Percentiles rank a stretch among this genome's conserved stretches.
phyloP scores from a whole-genome alignment of 2,329 filamentous ascomycete species.

The Epichloe glyceriae region DNA sequence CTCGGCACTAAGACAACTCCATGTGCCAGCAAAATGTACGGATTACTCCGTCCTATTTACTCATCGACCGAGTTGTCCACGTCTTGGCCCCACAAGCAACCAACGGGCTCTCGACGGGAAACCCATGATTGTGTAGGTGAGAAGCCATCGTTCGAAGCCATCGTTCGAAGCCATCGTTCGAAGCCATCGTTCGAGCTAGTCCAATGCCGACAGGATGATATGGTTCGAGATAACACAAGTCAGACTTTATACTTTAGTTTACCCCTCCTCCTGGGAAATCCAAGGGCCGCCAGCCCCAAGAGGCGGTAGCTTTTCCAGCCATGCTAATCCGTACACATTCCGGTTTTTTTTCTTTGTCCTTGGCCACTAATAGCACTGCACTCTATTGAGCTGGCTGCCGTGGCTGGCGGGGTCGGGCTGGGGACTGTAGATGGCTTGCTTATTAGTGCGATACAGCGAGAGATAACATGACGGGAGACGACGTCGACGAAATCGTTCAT shows the following conservation, averaged over 20 bases:
- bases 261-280: background rate
- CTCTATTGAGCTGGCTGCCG: no score
- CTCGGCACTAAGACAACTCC: no score
- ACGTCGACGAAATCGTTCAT: background rate
- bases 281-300: background rate
- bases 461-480: background rate
- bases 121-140: background rate
- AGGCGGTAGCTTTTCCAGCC: background rate
- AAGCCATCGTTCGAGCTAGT: background rate
- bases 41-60: no score
- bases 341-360: background rate
- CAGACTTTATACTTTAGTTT: background rate
- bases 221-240: background rate
- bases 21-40: no score
- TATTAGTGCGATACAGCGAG: background rate
- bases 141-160: background rate
- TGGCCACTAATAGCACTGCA: no score
- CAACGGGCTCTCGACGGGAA: background rate
- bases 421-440: background rate
- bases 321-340: no score
- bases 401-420: background rate
- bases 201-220: background rate
- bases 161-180: no score
- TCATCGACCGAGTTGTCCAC: background rate
- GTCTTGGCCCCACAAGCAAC: background rate